phyloP scores from a whole-genome alignment of 768 basidiomycete species.

The Hericium rajendrae region DNA sequence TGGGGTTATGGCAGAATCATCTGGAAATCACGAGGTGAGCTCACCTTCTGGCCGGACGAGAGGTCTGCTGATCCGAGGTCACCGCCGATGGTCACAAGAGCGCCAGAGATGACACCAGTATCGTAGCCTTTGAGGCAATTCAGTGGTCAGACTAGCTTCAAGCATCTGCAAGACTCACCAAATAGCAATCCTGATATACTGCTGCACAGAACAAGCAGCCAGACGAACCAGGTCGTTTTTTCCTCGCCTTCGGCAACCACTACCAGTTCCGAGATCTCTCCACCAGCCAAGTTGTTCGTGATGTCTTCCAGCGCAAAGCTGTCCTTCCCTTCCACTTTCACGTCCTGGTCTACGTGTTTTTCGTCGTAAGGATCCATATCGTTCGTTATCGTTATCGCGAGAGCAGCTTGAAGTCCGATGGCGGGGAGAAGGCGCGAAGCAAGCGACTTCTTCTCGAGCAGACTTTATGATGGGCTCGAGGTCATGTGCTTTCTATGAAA shows the following conservation, averaged over 20 bases:
- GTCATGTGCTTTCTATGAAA: background rate
- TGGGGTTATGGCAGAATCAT: background rate
- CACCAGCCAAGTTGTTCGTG: slow-evolving; percentile 13
- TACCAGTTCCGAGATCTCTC: slow-evolving; percentile 50
- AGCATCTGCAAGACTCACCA: slow-evolving; percentile 32
- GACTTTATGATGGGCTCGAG: background rate
- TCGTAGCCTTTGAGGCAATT: slow-evolving; percentile 45
- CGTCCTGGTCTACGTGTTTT: background rate
- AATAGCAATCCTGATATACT: slow-evolving; percentile 71
- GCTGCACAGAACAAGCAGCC: slow-evolving; percentile 67
- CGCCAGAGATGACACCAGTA: slow-evolving; percentile 73
- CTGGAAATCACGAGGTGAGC: background rate
- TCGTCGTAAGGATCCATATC: background rate
- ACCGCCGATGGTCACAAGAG: slow-evolving; percentile 61
- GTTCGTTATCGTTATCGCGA: background rate
- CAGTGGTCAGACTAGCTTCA: background rate
- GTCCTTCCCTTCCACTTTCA: background rate
- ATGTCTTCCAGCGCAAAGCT: background rate
- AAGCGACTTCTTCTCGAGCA: background rate
- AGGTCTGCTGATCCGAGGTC: slow-evolving; percentile 52
- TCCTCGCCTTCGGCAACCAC: slow-evolving; percentile 60
- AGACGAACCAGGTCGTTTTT: slow-evolving; percentile 62
- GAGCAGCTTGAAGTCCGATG: background rate
- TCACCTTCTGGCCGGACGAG: slow-evolving; percentile 55
- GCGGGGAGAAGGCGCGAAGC: background rate